Evolutionary conservation across 108 stramenopile species (phyloP).

Genomic region (Cyclotella cryptica): DNA sequence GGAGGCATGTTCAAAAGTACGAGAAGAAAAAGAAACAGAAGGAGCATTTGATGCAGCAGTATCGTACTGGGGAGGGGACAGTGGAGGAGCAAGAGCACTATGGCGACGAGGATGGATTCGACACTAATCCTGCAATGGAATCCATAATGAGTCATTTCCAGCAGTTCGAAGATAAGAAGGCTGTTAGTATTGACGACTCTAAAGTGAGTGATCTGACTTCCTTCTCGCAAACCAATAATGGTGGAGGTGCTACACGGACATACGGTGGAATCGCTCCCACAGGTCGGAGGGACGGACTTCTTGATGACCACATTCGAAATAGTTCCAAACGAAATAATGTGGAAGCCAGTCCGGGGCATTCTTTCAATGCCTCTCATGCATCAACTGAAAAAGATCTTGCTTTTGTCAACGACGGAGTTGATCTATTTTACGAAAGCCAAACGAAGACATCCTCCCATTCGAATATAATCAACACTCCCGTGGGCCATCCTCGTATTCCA

Average conservation of each 20-base stretch:
- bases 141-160: conserved; percentile 22
- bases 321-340: background rate
- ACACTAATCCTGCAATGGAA: background rate
- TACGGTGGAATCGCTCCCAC: background rate
- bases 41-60: conserved; percentile 12
- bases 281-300: background rate
- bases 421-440: conserved; percentile 27
- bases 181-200: background rate
- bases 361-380: conserved; percentile 23
- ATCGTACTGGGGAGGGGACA: conserved; percentile 2
- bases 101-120: background rate
- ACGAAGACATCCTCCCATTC: background rate
- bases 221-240: background rate
- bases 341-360: conserved; percentile 12
- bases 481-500: conserved; percentile 17
- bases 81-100: conserved; percentile 1
- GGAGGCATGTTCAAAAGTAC: conserved; percentile 52
- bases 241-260: background rate
- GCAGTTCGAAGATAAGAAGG: background rate
- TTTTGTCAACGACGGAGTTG: conserved; percentile 39
- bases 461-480: background rate
- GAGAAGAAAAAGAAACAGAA: conserved; percentile 41
- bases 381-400: conserved; percentile 41
- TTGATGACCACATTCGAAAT: conserved; percentile 1
- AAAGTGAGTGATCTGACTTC: conserved; percentile 10